phyloP scores from a whole-genome alignment of 805 yeast species.

The Geotrichum ghanense region DNA sequence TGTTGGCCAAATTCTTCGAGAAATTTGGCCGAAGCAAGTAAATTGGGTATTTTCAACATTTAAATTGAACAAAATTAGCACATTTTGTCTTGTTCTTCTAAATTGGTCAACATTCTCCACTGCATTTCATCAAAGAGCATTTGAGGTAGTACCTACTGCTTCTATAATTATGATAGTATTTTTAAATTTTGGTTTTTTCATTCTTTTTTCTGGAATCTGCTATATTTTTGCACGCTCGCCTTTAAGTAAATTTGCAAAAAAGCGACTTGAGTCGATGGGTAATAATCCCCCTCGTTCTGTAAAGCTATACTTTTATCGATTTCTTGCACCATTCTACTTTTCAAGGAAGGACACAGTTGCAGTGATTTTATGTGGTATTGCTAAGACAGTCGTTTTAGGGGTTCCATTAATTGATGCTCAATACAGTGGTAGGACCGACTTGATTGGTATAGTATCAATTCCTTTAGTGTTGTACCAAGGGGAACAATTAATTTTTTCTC shows the following conservation, averaged over 20 bases:
- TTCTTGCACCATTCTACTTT: slow-evolving; percentile 58
- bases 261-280: slow-evolving; percentile 13
- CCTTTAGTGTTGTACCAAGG: slow-evolving; percentile 81
- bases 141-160: slow-evolving; percentile 53
- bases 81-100: slow-evolving; percentile 65
- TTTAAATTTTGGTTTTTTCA: slow-evolving; percentile 69
- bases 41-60: slow-evolving; percentile 49
- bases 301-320: slow-evolving; percentile 33
- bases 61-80: slow-evolving; percentile 59
- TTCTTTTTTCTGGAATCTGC: slow-evolving; percentile 62
- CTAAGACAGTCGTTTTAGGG: slow-evolving; percentile 88
- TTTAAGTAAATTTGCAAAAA: slow-evolving; percentile 25
- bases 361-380: slow-evolving; percentile 81
- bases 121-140: slow-evolving; percentile 75
- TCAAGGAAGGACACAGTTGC: slow-evolving; percentile 62
- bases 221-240: slow-evolving; percentile 50
- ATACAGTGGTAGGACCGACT: slow-evolving; percentile 49
- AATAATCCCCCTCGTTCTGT: slow-evolving; percentile 34
- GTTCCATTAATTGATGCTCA: slow-evolving; percentile 74
- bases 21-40: slow-evolving; percentile 52
- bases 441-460: slow-evolving; percentile 53
- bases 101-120: slow-evolving; percentile 77
- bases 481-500: slow-evolving; percentile 78
- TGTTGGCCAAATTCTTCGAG: slow-evolving; percentile 80
- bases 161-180: slow-evolving; percentile 70